phyloP scores from a whole-genome alignment of 106 monocot species.

The Phalaenopsis equestris region DNA sequence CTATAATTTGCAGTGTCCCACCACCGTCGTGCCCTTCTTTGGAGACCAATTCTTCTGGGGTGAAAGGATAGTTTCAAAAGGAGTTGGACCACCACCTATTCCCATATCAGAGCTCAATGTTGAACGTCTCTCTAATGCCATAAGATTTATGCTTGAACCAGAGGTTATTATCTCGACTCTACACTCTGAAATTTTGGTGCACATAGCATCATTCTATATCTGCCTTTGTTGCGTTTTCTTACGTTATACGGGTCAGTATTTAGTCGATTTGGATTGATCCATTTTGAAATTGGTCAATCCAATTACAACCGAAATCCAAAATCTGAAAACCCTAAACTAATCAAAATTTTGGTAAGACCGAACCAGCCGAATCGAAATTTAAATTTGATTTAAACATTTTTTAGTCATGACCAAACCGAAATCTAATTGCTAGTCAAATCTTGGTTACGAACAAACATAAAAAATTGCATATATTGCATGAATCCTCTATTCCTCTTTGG shows the following conservation, averaged over 20 bases:
- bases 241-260: neutral
- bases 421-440: too few relatives aligned
- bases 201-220: neutral
- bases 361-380: too few relatives aligned
- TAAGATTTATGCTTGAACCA: slow-evolving; percentile 84
- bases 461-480: too few relatives aligned
- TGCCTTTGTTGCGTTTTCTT: neutral
- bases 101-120: slow-evolving; percentile 73
- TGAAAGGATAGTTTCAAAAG: slow-evolving; percentile 63
- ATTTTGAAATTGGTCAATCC: too few relatives aligned
- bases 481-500: too few relatives aligned
- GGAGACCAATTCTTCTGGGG: slow-evolving; percentile 98
- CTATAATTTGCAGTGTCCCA: slow-evolving; percentile 66
- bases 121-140: slow-evolving; percentile 62
- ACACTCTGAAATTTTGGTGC: neutral
- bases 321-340: too few relatives aligned
- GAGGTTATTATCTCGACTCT: slow-evolving; percentile 44
- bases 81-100: slow-evolving; percentile 86
- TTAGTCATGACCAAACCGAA: too few relatives aligned
- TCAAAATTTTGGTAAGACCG: too few relatives aligned
- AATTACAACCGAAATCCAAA: too few relatives aligned
- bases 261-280: neutral
- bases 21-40: slow-evolving; percentile 87
- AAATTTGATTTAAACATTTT: too few relatives aligned
- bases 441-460: too few relatives aligned